Conservation (phyloP, 2,329 filamentous ascomycete genomes). For the Diplodia sapinea region DNA sequence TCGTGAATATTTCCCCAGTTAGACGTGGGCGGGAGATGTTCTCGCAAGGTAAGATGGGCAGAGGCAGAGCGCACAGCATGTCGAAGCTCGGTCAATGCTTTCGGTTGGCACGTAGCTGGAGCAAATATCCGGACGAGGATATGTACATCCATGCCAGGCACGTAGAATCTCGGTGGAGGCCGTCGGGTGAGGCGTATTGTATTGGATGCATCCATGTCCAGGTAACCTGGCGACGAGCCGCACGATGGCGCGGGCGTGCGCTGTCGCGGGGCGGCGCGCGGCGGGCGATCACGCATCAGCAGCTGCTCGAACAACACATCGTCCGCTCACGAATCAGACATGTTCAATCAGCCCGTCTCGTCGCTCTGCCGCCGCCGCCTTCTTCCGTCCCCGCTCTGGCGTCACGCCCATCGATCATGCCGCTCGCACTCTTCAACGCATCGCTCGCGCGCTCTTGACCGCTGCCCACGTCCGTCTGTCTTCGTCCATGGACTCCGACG, state of each 20-base stretch:
- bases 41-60: not conserved
- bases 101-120: not conserved
- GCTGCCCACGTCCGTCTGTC: not conserved
- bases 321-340: constrained; percentile 19
- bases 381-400: constrained; percentile 7
- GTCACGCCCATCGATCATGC: constrained; percentile 9
- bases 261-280: constrained; percentile 17
- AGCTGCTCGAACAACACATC: constrained; percentile 28
- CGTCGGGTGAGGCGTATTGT: not conserved
- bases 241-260: constrained; percentile 16
- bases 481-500: constrained; percentile 41
- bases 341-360: constrained; percentile 1
- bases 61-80: not conserved
- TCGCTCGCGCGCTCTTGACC: constrained; percentile 3
- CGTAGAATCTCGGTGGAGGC: too few species aligned
- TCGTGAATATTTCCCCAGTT: not conserved
- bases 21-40: not conserved
- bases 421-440: not conserved
- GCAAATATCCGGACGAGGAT: too few species aligned
- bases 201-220: not conserved
- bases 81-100: too few species aligned
- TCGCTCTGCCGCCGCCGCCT: constrained; percentile 4
- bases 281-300: constrained; percentile 6
- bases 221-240: not conserved
- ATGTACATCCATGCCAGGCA: too few species aligned